These are phyloP conservation scores for Cytospora schulzeri DNA, from an alignment of 2,329 filamentous ascomycete species.

Conservation along the genomic window DNA sequence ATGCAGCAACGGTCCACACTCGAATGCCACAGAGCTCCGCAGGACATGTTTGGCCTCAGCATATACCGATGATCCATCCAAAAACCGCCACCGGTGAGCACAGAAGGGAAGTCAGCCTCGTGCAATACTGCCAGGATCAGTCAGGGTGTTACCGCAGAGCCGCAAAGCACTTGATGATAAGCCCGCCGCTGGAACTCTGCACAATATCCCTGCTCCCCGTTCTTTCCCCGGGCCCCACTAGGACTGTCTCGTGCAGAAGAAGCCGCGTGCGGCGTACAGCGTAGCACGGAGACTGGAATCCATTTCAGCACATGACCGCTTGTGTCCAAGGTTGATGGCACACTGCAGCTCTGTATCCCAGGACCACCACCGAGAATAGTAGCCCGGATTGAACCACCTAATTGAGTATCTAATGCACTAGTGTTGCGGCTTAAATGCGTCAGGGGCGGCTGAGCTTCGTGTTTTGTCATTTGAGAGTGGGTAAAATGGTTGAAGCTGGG, in stretches of 20 bases:
- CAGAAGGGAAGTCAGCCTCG: not conserved
- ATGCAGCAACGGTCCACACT: not conserved
- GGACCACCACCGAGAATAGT: not conserved
- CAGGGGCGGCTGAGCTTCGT: too few relatives aligned
- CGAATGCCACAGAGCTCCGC: not conserved
- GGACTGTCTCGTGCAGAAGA: too few relatives aligned
- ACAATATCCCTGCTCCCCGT: not conserved
- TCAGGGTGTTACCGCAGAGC: not conserved
- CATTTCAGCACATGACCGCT: too few relatives aligned
- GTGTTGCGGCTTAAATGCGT: too few relatives aligned
- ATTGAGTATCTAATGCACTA: too few relatives aligned
- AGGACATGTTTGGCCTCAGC: not conserved
- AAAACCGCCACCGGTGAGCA: not conserved
- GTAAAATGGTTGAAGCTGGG: too few relatives aligned
- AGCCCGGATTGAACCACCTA: not conserved
- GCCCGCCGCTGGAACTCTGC: too few relatives aligned
- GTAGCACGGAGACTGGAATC: too few relatives aligned
- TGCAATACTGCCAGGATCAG: not conserved
- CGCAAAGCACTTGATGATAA: not conserved
- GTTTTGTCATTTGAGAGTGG: too few relatives aligned
- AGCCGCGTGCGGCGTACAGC: too few relatives aligned
- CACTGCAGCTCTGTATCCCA: not conserved
- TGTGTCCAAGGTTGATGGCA: not conserved
- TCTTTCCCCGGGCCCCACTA: too few relatives aligned
- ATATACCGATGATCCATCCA: not conserved